phyloP scores from a whole-genome alignment of 768 basidiomycete genomes.

The Rhodotorula toruloides region DNA sequence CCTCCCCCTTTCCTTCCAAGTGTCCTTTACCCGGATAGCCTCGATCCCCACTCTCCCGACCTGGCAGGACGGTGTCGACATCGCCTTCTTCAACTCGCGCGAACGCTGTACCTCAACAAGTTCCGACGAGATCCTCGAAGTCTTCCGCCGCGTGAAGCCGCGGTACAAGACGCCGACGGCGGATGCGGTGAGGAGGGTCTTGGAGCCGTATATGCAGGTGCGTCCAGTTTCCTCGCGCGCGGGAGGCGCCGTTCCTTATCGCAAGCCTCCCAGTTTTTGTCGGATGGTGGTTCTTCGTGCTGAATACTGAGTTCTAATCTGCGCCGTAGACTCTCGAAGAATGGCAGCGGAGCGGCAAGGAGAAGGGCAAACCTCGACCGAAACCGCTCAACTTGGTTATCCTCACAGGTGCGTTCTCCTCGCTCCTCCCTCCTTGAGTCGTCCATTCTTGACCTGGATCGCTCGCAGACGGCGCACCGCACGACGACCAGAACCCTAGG shows the following conservation, averaged over 20 bases:
- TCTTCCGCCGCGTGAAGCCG: conserved; percentile 38
- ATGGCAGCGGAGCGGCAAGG: conserved; percentile 18
- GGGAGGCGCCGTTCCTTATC: no score
- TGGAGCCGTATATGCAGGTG: conserved; percentile 36
- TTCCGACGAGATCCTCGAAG: conserved; percentile 17
- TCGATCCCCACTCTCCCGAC: no score
- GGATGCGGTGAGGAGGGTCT: conserved; percentile 27
- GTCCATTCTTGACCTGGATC: background rate
- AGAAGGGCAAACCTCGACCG: conserved; percentile 1
- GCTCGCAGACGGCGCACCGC: conserved; percentile 35
- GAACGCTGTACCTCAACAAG: conserved; percentile 2
- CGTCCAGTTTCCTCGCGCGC: background rate
- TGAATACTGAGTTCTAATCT: background rate
- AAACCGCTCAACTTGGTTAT: conserved; percentile 38
- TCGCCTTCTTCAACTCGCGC: conserved; percentile 36
- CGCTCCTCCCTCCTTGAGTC: background rate
- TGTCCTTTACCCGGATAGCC: background rate
- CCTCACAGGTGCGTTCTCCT: conserved; percentile 17
- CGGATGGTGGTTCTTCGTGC: background rate
- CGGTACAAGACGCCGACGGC: conserved; percentile 31
- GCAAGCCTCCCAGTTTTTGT: no score
- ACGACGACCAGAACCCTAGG: conserved; percentile 30
- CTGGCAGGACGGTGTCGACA: conserved; percentile 27
- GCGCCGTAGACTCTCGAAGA: background rate
- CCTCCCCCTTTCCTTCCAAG: background rate